Base-by-base conservation (phyloP, 139 green algal species). In the Nannochloris sp. region DNA sequence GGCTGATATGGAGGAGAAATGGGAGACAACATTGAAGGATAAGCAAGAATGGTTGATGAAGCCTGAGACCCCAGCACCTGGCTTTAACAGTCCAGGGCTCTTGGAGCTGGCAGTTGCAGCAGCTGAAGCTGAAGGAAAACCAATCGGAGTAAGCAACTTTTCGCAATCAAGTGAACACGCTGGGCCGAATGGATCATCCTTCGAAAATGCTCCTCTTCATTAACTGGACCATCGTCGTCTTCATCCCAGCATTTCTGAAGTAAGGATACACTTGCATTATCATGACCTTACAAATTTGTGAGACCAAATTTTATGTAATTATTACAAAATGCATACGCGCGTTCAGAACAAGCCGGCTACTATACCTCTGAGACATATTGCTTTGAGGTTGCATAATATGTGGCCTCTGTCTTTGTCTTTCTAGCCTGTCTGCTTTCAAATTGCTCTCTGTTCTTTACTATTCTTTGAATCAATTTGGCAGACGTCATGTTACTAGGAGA, bases 401-500 rank as follows among this genome's bases (percentile, higher is more conserved):
- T 28, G 43, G 48, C 57, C 59, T 83, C 72, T 17, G 31, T 61
- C 48, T 65, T 57, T 13, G 28, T 59, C 74, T 95, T 94, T 56
- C 85, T 87, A 17, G 71, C 76, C 28, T 70, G 70, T 30, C 85
- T 76, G 29, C 73, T 79, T 74, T 96, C 91, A 60, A 89, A 95
- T 26, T 73, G 76, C 43, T 80, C 62, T 23, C 85, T 76, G 77
- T 98, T 98, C 50, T 81, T 71, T 44, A 97, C 77, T 44, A 99
- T 97, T 62, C 93, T 83, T 45, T 84, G 70, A 62, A 98, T 95
- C 65, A 98, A 89, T 50, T 79, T 84, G 28, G 79, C 75, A 0
- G 89, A 92, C 4, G 88, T 95, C 46, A 89, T 85, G 16, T 79
- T 50, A 50, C 45, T 82, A 46, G 84, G 84, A n/a, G 75, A 87